Percentiles rank a stretch among this genome's conserved stretches.
These are phyloP conservation scores for Wickerhamomyces canadensis DNA, from an alignment of 805 yeast genomes.

Conservation along the genomic window DNA sequence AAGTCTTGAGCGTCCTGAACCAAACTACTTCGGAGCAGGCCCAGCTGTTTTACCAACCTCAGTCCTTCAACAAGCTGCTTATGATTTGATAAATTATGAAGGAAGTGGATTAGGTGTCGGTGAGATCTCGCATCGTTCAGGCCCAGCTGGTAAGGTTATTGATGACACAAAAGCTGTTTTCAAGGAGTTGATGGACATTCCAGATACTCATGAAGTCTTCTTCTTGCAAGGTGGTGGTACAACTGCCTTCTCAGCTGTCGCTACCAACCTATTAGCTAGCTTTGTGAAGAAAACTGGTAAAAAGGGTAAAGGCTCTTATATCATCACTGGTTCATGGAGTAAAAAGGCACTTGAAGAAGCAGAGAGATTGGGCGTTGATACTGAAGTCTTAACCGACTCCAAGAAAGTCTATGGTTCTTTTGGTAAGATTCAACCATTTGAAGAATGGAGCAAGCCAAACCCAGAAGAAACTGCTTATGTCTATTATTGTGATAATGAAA, in stretches of 20 bases:
- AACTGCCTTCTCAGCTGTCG: constrained; percentile 85
- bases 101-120: constrained; percentile 81
- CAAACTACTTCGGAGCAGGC: constrained; percentile 95
- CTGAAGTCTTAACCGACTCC: constrained; percentile 63
- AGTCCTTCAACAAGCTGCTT: constrained; percentile 85
- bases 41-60: constrained; percentile 87
- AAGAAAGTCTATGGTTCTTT: constrained; percentile 51
- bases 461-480: constrained; percentile 73
- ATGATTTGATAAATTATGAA: constrained; percentile 69
- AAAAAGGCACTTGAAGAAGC: constrained; percentile 87
- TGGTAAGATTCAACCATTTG: constrained; percentile 59
- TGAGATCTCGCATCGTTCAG: constrained; percentile 93
- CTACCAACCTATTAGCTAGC: constrained; percentile 74
- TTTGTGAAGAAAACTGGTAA: constrained; percentile 68
- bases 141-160: constrained; percentile 72
- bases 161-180: constrained; percentile 70
- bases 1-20: constrained; percentile 57
- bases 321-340: constrained; percentile 93
- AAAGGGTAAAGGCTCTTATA: constrained; percentile 77
- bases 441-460: constrained; percentile 54
- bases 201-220: constrained; percentile 90
- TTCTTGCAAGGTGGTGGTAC: constrained; percentile 99
- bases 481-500: constrained; percentile 94
- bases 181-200: constrained; percentile 60
- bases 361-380: constrained; percentile 69